These are phyloP conservation scores for Halophytophthora polymorphica DNA, from an alignment of 352 stramenopile genomes.

Conservation along the genomic window DNA sequence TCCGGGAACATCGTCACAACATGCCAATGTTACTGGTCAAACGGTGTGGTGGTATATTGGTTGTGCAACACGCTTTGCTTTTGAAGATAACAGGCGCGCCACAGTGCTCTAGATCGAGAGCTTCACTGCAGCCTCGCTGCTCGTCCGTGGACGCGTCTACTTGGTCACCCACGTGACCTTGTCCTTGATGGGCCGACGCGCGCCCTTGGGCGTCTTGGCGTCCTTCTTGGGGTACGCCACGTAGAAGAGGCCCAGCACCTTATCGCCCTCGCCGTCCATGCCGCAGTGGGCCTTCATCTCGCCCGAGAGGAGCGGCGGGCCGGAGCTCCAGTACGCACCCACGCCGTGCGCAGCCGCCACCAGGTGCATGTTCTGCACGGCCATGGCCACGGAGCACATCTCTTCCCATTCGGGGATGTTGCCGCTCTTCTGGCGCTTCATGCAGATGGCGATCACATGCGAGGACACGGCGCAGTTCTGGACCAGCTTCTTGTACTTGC, in stretches of 20 bases:
- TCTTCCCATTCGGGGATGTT: conserved; percentile 82
- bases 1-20: too few relatives aligned
- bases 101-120: too few relatives aligned
- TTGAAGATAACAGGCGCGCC: too few relatives aligned
- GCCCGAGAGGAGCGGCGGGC: conserved; percentile 49
- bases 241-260: conserved; percentile 84
- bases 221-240: conserved; percentile 60
- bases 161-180: conserved; percentile 66
- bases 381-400: conserved; percentile 65
- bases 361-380: conserved; percentile 86
- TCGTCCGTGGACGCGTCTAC: not conserved
- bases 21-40: too few relatives aligned
- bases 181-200: conserved; percentile 65
- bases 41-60: too few relatives aligned
- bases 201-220: conserved; percentile 42
- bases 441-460: conserved; percentile 82
- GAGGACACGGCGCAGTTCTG: conserved; percentile 64
- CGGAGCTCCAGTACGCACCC: conserved; percentile 87
- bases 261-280: conserved; percentile 56
- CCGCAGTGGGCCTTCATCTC: conserved; percentile 84
- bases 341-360: conserved; percentile 59
- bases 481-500: conserved; percentile 80
- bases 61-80: too few relatives aligned
- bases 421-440: conserved; percentile 84
- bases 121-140: too few relatives aligned